Evolutionary conservation across 768 basidiomycete genomes (phyloP).

Genomic region (Tricholoma flavovirens): DNA sequence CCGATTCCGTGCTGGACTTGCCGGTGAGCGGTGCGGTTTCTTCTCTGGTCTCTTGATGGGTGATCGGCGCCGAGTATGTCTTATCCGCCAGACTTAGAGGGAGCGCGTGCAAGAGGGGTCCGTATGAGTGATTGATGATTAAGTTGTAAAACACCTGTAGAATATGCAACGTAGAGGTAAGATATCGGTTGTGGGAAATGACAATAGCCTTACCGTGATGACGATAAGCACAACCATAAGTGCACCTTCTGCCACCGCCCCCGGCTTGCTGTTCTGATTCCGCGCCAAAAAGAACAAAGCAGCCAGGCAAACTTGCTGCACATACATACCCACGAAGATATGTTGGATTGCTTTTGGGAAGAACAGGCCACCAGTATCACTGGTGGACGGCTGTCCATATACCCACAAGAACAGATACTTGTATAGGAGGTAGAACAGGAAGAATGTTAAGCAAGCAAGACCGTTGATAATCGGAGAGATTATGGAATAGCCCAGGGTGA

Average conservation of each 20-base stretch:
- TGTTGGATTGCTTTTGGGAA: constrained; percentile 95
- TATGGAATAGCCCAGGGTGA: constrained; percentile 75
- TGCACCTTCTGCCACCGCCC: constrained; percentile 67
- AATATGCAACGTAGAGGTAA: neutral
- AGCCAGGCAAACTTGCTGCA: constrained; percentile 51
- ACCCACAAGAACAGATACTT: constrained; percentile 85
- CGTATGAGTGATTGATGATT: constrained; percentile 73
- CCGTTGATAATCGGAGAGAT: constrained; percentile 95
- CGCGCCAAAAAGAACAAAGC: constrained; percentile 68
- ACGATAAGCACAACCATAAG: constrained; percentile 83
- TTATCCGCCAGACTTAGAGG: constrained; percentile 77
- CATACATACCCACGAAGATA: constrained; percentile 88
- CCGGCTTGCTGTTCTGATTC: constrained; percentile 44
- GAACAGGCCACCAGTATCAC: constrained; percentile 90
- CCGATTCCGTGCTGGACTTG: neutral
- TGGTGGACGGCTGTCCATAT: constrained; percentile 58
- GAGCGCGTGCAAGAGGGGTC: constrained; percentile 66
- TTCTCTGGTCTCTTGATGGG: neutral
- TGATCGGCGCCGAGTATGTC: constrained; percentile 35
- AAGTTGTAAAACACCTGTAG: constrained; percentile 66
- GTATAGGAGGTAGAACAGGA: constrained; percentile 77
- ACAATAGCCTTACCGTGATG: constrained; percentile 56
- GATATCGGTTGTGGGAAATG: neutral
- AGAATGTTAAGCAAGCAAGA: constrained; percentile 76
- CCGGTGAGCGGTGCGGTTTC: neutral